These are phyloP conservation scores for Candida mattraensis DNA, from an alignment of 805 yeast genomes.

Conservation along the genomic window DNA sequence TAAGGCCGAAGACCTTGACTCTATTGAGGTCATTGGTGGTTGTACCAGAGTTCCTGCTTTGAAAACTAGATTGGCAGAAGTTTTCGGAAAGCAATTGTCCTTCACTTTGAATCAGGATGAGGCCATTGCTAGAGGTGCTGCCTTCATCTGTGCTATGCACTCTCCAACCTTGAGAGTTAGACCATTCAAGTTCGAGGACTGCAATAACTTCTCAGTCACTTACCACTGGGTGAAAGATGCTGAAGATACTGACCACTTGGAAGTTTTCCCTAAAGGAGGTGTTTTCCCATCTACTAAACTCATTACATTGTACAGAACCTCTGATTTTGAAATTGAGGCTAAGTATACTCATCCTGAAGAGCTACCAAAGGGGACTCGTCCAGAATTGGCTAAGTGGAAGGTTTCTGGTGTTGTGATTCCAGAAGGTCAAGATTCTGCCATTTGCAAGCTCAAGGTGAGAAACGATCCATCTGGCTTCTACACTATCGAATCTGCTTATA, in stretches of 20 bases:
- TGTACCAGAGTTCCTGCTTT: slow-evolving; percentile 95
- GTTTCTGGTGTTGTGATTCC: slow-evolving; percentile 80
- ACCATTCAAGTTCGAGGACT: slow-evolving; percentile 97
- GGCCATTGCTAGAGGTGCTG: slow-evolving; percentile 99
- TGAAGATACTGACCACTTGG: slow-evolving; percentile 88
- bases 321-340: slow-evolving; percentile 85
- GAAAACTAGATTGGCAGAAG: slow-evolving; percentile 75
- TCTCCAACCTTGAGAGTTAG: slow-evolving; percentile 98
- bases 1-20: slow-evolving; percentile 71
- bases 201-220: slow-evolving; percentile 88
- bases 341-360: slow-evolving; percentile 73
- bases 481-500: slow-evolving; percentile 91
- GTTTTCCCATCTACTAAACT: slow-evolving; percentile 93
- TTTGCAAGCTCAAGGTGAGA: slow-evolving; percentile 91
- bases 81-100: slow-evolving; percentile 83
- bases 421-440: slow-evolving; percentile 74
- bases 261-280: slow-evolving; percentile 95
- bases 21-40: slow-evolving; percentile 96
- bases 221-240: slow-evolving; percentile 93
- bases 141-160: slow-evolving; percentile 98
- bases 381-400: slow-evolving; percentile 78
- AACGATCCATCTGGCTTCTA: slow-evolving; percentile 96
- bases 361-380: slow-evolving; percentile 68
- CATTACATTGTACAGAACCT: slow-evolving; percentile 88
- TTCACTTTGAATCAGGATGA: slow-evolving; percentile 98